Conservation (phyloP, 2,329 filamentous ascomycete species). For the Chaetomium olivaceum region DNA sequence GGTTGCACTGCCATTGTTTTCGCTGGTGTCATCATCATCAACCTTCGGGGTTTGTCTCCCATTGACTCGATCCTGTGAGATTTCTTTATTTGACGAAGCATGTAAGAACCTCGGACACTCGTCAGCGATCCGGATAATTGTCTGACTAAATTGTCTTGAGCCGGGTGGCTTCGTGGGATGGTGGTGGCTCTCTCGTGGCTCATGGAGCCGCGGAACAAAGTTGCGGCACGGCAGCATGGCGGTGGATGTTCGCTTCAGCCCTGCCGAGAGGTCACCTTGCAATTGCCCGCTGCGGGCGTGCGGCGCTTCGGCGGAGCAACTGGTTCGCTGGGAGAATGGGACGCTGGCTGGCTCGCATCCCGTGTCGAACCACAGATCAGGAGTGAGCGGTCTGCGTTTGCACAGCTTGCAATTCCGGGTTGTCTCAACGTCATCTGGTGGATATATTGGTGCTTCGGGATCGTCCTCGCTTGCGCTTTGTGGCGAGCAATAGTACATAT, state of each 20-base stretch:
- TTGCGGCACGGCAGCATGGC: neutral
- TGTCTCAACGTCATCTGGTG: constrained; percentile 5
- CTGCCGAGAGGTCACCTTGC: constrained; percentile 8
- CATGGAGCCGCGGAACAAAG: constrained; percentile 12
- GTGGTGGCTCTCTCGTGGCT: neutral
- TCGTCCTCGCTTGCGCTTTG: neutral
- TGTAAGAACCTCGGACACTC: neutral
- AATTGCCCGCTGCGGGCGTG: neutral
- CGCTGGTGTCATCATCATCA: too few species aligned
- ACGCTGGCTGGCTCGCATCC: neutral
- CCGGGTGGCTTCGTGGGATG: neutral
- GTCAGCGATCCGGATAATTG: neutral
- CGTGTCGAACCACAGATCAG: neutral
- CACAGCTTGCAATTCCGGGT: constrained; percentile 1
- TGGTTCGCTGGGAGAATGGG: too few species aligned
- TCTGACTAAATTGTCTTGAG: neutral
- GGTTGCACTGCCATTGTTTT: too few species aligned
- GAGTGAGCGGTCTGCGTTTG: constrained; percentile 10
- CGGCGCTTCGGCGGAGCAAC: neutral
- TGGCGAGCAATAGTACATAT: neutral
- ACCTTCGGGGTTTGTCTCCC: too few species aligned
- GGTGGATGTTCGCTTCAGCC: constrained; percentile 9
- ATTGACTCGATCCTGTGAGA: too few species aligned
- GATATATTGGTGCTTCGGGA: neutral
- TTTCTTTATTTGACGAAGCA: too few species aligned